These are phyloP conservation scores for Acrasis kona DNA, from an alignment of 78 protist genomes.

Conservation along the genomic window DNA sequence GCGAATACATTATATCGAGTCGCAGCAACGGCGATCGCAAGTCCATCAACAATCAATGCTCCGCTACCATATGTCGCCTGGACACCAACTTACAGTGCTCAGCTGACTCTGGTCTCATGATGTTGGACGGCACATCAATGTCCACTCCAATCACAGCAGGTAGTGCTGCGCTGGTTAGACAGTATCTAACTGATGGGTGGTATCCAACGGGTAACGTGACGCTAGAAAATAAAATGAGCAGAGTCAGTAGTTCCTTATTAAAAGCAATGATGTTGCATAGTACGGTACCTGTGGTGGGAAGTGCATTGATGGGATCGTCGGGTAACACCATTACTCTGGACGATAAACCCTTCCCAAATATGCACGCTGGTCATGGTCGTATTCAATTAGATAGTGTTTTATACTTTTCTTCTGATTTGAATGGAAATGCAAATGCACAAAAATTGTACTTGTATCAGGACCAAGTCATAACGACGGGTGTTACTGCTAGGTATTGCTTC, in stretches of 20 bases:
- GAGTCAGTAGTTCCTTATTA: constrained; percentile 18
- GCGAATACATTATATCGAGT: too few relatives aligned
- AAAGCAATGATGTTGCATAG: constrained; percentile 15
- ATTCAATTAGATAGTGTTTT: neutral
- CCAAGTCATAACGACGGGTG: neutral
- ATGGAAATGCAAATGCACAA: neutral
- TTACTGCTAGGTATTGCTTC: neutral
- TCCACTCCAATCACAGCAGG: constrained; percentile 31
- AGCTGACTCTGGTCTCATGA: neutral
- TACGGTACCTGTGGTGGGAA: neutral
- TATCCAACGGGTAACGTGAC: constrained; percentile 1
- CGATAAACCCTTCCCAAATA: too few relatives aligned
- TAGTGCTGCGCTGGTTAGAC: constrained; percentile 16
- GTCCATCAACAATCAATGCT: too few relatives aligned
- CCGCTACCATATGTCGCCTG: neutral
- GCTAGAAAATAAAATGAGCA: neutral
- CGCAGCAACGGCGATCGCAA: too few relatives aligned
- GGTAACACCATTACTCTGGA: neutral
- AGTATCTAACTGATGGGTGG: constrained; percentile 11
- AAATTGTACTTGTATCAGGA: neutral
- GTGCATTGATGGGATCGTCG: neutral
- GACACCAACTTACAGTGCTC: neutral
- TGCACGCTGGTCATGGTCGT: neutral
- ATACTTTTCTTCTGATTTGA: neutral
- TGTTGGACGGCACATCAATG: constrained; percentile 30